Evolutionary conservation across 495 filamentous ascomycete species (phyloP).

Genomic region (Astrothelium subdiscretum): DNA sequence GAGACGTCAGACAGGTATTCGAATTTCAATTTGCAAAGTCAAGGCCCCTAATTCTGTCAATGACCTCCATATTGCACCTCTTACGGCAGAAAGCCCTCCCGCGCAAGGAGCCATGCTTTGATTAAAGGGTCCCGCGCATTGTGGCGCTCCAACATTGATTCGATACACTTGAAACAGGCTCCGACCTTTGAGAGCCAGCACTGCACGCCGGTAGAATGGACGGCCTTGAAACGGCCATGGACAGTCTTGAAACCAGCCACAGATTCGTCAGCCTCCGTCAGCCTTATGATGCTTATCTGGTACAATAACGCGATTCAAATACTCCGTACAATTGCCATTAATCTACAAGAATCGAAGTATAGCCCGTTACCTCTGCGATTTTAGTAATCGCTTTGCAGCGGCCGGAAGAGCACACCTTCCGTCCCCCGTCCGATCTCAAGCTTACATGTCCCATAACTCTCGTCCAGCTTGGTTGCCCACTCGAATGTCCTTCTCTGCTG

Average conservation of each 20-base stretch:
- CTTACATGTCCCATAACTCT: slow-evolving; percentile 48
- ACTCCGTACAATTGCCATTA: neutral
- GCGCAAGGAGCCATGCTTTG: neutral
- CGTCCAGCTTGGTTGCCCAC: slow-evolving; percentile 47
- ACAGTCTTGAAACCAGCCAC: neutral
- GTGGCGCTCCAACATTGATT: neutral
- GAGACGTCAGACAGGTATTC: too few relatives aligned
- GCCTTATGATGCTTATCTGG: too few relatives aligned
- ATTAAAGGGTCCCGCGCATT: neutral
- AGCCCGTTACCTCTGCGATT: neutral
- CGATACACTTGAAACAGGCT: neutral
- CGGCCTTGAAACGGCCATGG: neutral
- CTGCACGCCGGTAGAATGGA: too few relatives aligned
- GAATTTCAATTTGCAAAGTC: too few relatives aligned
- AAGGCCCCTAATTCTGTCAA: too few relatives aligned
- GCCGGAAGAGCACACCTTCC: slow-evolving; percentile 45
- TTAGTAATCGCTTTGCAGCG: slow-evolving; percentile 36
- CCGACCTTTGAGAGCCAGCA: too few relatives aligned
- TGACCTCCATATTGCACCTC: too few relatives aligned
- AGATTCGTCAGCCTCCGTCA: neutral
- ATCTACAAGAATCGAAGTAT: neutral
- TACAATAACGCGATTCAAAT: neutral
- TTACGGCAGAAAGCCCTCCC: neutral
- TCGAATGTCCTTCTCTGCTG: slow-evolving; percentile 43
- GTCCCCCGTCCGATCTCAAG: slow-evolving; percentile 33